Evolutionary conservation across 2,329 filamentous ascomycete species (phyloP), one percentile per base, ranked within the genome.

Genomic region (Fusarium neocosmosporiellum): DNA sequence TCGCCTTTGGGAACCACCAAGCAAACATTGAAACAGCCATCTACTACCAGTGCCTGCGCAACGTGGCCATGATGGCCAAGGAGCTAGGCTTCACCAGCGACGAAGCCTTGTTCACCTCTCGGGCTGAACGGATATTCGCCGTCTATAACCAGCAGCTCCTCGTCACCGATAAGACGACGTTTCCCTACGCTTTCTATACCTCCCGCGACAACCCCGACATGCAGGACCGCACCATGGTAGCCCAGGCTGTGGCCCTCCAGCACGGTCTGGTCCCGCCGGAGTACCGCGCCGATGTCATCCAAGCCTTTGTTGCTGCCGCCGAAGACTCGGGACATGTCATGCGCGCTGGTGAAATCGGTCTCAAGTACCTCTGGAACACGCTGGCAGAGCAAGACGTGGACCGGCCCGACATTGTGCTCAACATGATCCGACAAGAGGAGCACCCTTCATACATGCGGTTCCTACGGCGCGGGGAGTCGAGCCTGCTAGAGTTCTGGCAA

Each of bases 361-460:
- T 85, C 36, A 82, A 81, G 59, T 83, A 81, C 64, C 77, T 84
- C 11, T 84, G 80, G 77, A 83, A 84, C 70, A 84, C 82, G 1
- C 79, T 84, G 18, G 77, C 80, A 24, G 39, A 43, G 39, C 39
- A 43, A 33, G 82, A 84, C 36, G 77, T 84, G 7, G 79, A 83
- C 46, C 80, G 83, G 2, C 81, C 81, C 0, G 81, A 83, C 53
- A 81, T 84, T 24, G 82, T 85, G 8, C 76, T 85, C 2, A 74
- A 81, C 34, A 85, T 86, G 85, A 81, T 82, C 2, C 79, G 84
- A 3, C 84, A 85, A 60, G 82, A 86, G 66, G 83, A 86, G 53
- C 84, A 86, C 53, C 85, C 84, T 0, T 84, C 81, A 0, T 86
- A 86, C 65, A 85, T 86, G 84, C 82, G 84, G 0, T 86, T 87